Percentiles rank a stretch among this genome's conserved stretches.
Evolutionary conservation across 2,329 filamentous ascomycete species (phyloP).

Genomic region (Xylogone sp.): DNA sequence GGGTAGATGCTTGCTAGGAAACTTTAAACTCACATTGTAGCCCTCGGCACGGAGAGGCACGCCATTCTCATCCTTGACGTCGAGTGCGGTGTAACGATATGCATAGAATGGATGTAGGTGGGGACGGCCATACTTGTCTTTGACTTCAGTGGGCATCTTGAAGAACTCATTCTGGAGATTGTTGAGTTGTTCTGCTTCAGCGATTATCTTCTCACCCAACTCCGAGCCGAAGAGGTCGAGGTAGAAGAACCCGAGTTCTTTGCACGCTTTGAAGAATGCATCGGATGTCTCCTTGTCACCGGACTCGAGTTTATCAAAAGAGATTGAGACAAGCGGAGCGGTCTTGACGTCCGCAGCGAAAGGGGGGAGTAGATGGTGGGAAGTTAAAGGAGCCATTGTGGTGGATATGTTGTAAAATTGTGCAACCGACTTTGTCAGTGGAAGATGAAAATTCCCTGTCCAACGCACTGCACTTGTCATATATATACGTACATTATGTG

Average conservation of each 20-base stretch:
- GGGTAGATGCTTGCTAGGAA: background rate
- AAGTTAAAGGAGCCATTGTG: background rate
- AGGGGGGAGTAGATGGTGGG: background rate
- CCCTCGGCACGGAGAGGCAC: slow-evolving; percentile 24
- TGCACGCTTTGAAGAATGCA: slow-evolving; percentile 15
- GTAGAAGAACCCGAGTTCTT: slow-evolving; percentile 24
- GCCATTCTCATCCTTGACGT: slow-evolving; percentile 19
- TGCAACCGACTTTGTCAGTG: too few relatives aligned
- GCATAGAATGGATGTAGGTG: slow-evolving; percentile 18
- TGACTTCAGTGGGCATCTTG: slow-evolving; percentile 44
- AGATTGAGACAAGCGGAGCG: background rate
- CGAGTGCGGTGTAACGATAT: slow-evolving; percentile 20
- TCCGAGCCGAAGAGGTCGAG: slow-evolving; percentile 16
- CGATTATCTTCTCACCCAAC: slow-evolving; percentile 16
- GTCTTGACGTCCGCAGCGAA: background rate
- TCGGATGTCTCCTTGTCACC: background rate
- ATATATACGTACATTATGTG: too few relatives aligned
- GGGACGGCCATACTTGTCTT: slow-evolving; percentile 49
- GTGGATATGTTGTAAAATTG: too few relatives aligned
- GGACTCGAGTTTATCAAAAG: background rate
- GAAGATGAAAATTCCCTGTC: too few relatives aligned
- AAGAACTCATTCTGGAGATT: slow-evolving; percentile 16
- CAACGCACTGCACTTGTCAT: too few relatives aligned
- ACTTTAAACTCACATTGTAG: slow-evolving; percentile 18
- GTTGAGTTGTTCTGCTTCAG: slow-evolving; percentile 17